Conservation (phyloP, 2,329 filamentous ascomycete species). For the Huntiella omanensis region DNA sequence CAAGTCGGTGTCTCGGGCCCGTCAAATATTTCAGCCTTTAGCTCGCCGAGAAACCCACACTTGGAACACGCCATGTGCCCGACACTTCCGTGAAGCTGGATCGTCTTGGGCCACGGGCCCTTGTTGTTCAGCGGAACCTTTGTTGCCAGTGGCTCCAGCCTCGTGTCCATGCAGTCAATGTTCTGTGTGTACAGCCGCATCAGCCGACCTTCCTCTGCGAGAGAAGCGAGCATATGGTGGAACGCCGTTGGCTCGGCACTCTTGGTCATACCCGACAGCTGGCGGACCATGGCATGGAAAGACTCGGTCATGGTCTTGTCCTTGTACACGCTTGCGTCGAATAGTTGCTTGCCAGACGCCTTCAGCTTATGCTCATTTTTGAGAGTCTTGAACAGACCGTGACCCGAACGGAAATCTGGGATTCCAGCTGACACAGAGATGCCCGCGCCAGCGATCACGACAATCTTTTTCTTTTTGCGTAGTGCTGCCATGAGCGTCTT, state of each 20-base stretch:
- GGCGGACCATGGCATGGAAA: conserved; percentile 92
- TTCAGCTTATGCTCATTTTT: conserved; percentile 80
- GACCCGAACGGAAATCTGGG: conserved; percentile 86
- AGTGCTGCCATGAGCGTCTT: conserved; percentile 55
- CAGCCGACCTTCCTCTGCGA: conserved; percentile 71
- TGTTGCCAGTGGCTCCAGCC: conserved; percentile 61
- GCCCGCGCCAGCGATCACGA: conserved; percentile 87
- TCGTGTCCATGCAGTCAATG: conserved; percentile 84
- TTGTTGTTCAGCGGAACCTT: conserved; percentile 63
- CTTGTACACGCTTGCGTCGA: conserved; percentile 94
- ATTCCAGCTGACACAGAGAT: conserved; percentile 96
- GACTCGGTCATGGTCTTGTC: conserved; percentile 73
- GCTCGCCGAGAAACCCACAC: conserved; percentile 57
- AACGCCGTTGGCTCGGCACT: conserved; percentile 69
- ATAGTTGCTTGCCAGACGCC: conserved; percentile 76
- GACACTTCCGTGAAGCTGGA: conserved; percentile 85
- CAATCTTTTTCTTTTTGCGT: conserved; percentile 84
- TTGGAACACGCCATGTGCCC: conserved; percentile 96
- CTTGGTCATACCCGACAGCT: conserved; percentile 61
- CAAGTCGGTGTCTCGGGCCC: conserved; percentile 73
- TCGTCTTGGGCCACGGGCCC: conserved; percentile 79
- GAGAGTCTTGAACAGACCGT: conserved; percentile 72
- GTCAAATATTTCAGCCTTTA: conserved; percentile 63
- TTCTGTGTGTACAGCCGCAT: conserved; percentile 92
- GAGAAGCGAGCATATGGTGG: conserved; percentile 79